Evolutionary conservation across 2,329 filamentous ascomycete species (phyloP).

Genomic region (Sclerotinia minor): DNA sequence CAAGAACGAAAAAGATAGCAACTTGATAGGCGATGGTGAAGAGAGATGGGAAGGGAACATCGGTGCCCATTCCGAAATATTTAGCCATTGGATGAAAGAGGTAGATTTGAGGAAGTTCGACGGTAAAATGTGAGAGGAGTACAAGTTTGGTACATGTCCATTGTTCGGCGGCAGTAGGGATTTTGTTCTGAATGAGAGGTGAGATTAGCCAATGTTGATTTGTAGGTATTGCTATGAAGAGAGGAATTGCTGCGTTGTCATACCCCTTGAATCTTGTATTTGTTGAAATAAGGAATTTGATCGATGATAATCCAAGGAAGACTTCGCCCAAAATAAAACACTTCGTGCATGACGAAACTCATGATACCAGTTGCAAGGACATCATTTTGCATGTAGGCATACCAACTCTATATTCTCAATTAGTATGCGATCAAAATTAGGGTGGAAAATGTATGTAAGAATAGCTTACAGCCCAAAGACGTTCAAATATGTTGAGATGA

Average conservation of each 20-base stretch:
- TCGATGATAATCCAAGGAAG: conserved; percentile 94
- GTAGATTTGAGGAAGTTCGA: conserved; percentile 98
- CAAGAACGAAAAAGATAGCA: conserved; percentile 88
- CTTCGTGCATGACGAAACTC: conserved; percentile 94
- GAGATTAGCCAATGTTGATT: background rate
- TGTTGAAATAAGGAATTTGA: conserved; percentile 79
- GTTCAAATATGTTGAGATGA: conserved; percentile 76
- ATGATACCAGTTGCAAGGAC: conserved; percentile 94
- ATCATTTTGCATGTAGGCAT: conserved; percentile 97
- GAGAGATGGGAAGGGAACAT: conserved; percentile 82
- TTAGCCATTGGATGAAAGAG: conserved; percentile 97
- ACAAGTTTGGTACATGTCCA: conserved; percentile 93
- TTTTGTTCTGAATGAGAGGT: conserved; percentile 53
- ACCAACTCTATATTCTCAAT: conserved; percentile 66
- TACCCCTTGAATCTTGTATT: conserved; percentile 85
- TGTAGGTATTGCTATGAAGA: background rate
- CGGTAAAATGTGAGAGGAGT: conserved; percentile 92
- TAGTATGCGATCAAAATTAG: conserved; percentile 27
- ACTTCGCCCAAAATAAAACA: conserved; percentile 86
- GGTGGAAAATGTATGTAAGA: background rate
- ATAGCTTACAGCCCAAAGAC: conserved; percentile 75
- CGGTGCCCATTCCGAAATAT: conserved; percentile 84
- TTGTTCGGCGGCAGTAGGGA: conserved; percentile 90
- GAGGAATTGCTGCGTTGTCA: background rate
- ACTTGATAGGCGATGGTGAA: conserved; percentile 92